A percentile compares a stretch with the other conserved stretches of the same genome.
Evolutionary conservation across 2,329 filamentous ascomycete species (phyloP).

Genomic region (Calcarisporium arbuscula): DNA sequence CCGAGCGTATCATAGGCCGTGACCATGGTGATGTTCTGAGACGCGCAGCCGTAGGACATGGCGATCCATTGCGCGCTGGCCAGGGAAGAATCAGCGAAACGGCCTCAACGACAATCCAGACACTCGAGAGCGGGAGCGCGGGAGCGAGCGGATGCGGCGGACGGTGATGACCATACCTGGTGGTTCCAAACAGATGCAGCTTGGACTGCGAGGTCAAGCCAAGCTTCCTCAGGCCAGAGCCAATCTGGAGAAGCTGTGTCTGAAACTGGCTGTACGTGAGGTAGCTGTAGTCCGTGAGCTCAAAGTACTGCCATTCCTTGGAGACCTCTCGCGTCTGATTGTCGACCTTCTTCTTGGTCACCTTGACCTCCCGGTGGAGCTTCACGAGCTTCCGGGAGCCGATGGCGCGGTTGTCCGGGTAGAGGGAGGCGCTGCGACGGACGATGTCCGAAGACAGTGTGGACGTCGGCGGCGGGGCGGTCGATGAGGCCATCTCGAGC

Average conservation of each 20-base stretch:
- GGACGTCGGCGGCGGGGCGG: constrained; percentile 61
- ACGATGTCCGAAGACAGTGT: constrained; percentile 77
- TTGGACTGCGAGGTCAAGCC: constrained; percentile 64
- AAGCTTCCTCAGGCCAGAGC: constrained; percentile 66
- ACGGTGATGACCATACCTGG: constrained; percentile 48
- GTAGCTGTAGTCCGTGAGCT: constrained; percentile 72
- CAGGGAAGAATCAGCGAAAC: too few species aligned
- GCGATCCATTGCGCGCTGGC: constrained; percentile 74
- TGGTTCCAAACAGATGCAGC: constrained; percentile 79
- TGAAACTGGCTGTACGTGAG: constrained; percentile 76
- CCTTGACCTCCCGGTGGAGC: constrained; percentile 78
- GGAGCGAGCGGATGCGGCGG: constrained; percentile 1
- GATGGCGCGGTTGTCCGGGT: constrained; percentile 57
- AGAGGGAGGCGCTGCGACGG: constrained; percentile 57
- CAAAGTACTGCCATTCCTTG: constrained; percentile 88
- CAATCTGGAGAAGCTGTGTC: constrained; percentile 60
- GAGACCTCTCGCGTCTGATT: constrained; percentile 73
- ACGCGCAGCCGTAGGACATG: constrained; percentile 68
- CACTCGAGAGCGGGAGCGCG: too few species aligned
- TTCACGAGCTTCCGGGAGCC: constrained; percentile 69
- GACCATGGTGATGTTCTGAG: constrained; percentile 85
- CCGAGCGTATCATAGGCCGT: constrained; percentile 94
- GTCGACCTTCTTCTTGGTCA: constrained; percentile 81
- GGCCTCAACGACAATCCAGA: too few species aligned
- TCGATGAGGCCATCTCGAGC: constrained; percentile 65